Evolutionary conservation across 1,284 basidiomycete species (phyloP).

Genomic region (Puccinia horiana): DNA sequence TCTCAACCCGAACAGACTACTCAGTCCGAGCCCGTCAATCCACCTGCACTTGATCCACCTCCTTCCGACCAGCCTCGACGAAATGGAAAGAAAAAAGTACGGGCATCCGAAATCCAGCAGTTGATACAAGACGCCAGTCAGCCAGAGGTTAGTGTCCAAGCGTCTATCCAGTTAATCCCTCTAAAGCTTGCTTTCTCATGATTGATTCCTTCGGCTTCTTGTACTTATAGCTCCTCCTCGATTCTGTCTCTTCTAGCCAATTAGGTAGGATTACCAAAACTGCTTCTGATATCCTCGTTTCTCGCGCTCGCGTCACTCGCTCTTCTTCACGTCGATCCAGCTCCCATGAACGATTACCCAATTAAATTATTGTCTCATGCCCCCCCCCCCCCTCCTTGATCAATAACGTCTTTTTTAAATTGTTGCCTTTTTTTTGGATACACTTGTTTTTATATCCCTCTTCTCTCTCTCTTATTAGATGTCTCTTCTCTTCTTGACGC

Average conservation of each 20-base stretch:
- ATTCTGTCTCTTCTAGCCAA: neutral
- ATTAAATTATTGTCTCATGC: no score
- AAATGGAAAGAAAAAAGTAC: neutral
- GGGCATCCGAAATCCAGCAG: neutral
- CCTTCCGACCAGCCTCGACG: neutral
- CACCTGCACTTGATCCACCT: neutral
- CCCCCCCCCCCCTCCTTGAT: no score
- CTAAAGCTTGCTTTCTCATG: neutral
- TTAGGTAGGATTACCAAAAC: neutral
- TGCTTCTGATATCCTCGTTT: conserved; percentile 6
- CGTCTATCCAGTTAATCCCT: neutral
- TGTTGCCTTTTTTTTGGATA: no score
- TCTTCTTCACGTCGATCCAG: neutral
- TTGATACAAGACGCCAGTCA: neutral
- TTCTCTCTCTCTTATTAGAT: no score
- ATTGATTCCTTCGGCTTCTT: neutral
- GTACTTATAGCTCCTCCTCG: neutral
- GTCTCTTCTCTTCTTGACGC: no score
- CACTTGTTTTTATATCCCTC: no score
- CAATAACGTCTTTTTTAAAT: no score
- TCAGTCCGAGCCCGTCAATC: neutral
- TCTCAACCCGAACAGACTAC: neutral
- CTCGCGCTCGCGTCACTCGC: conserved; percentile 3
- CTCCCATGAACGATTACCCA: conserved; percentile 5
- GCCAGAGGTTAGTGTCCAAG: neutral